Conservation (phyloP, 768 basidiomycete species). For the Hypholoma fasciculare region DNA sequence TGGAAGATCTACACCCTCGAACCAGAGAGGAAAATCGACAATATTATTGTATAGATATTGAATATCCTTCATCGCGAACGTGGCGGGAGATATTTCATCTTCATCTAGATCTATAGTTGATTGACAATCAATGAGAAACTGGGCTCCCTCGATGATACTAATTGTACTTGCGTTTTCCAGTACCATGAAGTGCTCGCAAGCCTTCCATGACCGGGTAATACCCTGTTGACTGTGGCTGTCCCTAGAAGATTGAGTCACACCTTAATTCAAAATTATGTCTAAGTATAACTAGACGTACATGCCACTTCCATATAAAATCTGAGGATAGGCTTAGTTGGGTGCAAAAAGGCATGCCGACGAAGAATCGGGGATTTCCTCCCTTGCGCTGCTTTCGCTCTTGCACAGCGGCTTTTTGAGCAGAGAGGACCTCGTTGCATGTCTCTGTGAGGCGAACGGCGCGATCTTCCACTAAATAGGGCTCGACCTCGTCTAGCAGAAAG, state of each 20-base stretch:
- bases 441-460: constrained; percentile 29
- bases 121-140: too few species aligned
- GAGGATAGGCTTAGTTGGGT: constrained; percentile 32
- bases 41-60: neutral
- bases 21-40: neutral
- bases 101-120: neutral
- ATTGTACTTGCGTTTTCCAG: too few species aligned
- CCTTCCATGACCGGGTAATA: too few species aligned
- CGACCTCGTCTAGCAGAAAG: constrained; percentile 37
- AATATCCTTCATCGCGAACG: neutral
- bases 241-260: neutral
- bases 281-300: constrained; percentile 31
- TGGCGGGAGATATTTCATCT: neutral
- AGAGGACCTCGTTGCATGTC: constrained; percentile 26
- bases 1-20: constrained; percentile 5
- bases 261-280: neutral
- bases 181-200: too few species aligned
- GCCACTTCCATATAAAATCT: constrained; percentile 51
- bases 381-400: neutral
- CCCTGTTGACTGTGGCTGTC: too few species aligned
- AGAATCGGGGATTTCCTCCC: constrained; percentile 28
- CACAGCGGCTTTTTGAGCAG: constrained; percentile 25
- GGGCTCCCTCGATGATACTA: too few species aligned
- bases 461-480: constrained; percentile 28
- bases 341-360: constrained; percentile 49